A percentile compares a stretch with the other conserved stretches of the same genome.
phyloP scores from a whole-genome alignment of 1,139 yeast genomes.

The Groenewaldozyma sp. region DNA sequence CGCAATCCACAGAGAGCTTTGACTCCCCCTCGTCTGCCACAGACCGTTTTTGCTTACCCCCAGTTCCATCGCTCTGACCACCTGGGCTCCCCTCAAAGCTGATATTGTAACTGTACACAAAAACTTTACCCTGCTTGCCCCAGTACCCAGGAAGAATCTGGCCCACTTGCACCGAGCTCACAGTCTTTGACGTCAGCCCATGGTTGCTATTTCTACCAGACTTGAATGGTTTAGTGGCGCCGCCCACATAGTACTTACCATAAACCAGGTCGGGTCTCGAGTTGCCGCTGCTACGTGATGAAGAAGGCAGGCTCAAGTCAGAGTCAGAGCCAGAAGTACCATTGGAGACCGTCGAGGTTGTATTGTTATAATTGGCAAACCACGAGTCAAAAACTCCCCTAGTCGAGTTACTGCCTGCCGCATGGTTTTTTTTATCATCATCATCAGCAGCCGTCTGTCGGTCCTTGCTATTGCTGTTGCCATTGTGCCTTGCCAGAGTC shows the following conservation, averaged over 20 bases:
- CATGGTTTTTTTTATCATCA: background rate
- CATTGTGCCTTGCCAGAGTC: no score
- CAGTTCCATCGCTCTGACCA: background rate
- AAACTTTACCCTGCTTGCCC: conserved; percentile 6
- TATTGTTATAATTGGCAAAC: no score
- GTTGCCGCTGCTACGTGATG: background rate
- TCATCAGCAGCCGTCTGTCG: no score
- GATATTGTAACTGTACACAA: conserved; percentile 4
- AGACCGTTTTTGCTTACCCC: background rate
- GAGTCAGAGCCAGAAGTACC: background rate
- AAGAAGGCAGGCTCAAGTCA: background rate
- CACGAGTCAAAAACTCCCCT: no score
- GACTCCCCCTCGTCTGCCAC: conserved; percentile 1
- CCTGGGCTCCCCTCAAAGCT: background rate
- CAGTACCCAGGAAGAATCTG: conserved; percentile 7
- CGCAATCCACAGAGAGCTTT: conserved; percentile 3
- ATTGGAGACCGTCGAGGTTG: no score
- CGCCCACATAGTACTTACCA: conserved; percentile 7
- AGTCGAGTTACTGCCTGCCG: background rate
- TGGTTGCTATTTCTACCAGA: conserved; percentile 5
- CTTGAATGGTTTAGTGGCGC: conserved; percentile 6
- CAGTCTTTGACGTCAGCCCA: conserved; percentile 2
- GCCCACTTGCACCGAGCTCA: conserved; percentile 1
- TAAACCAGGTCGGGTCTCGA: conserved; percentile 6
- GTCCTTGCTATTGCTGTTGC: no score